Evolutionary conservation across 2,329 filamentous ascomycete species (phyloP).

Genomic region (Aspergillus amoenus): DNA sequence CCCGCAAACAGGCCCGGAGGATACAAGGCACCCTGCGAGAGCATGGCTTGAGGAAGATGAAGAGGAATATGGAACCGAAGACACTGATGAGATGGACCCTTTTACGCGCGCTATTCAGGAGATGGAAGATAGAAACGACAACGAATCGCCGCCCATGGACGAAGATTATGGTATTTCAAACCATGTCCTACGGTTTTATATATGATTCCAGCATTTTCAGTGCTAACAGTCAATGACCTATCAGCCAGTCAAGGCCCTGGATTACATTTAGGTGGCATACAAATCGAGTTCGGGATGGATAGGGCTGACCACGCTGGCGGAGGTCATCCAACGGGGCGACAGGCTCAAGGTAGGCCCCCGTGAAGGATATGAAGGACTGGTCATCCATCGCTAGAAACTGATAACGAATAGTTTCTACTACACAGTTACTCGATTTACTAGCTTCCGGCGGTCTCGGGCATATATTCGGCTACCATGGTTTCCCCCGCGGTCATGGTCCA

Average conservation of each 20-base stretch:
- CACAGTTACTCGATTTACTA: conserved; percentile 56
- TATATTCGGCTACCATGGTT: conserved; percentile 45
- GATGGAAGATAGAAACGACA: conserved; percentile 31
- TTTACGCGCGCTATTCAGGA: too few species aligned
- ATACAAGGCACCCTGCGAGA: conserved; percentile 36
- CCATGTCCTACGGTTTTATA: neutral
- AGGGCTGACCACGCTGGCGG: conserved; percentile 19
- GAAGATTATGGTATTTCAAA: conserved; percentile 17
- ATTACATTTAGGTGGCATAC: conserved; percentile 25
- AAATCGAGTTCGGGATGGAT: conserved; percentile 31
- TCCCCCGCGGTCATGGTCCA: conserved; percentile 19
- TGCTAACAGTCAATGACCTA: neutral
- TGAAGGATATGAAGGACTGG: neutral
- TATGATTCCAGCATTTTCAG: neutral
- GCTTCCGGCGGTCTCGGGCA: conserved; percentile 53
- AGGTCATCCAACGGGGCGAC: conserved; percentile 12
- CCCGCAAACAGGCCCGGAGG: conserved; percentile 22
- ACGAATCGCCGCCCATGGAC: neutral
- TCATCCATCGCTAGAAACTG: neutral
- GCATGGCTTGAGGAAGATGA: conserved; percentile 41
- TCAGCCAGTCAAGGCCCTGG: conserved; percentile 14
- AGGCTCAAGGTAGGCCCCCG: conserved; percentile 22
- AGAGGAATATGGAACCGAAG: conserved; percentile 53
- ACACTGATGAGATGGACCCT: conserved; percentile 41
- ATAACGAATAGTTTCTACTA: conserved; percentile 29